Evolutionary conservation across 148 eudicot species (phyloP).

Genomic region (Rhododendron williamsianum): DNA sequence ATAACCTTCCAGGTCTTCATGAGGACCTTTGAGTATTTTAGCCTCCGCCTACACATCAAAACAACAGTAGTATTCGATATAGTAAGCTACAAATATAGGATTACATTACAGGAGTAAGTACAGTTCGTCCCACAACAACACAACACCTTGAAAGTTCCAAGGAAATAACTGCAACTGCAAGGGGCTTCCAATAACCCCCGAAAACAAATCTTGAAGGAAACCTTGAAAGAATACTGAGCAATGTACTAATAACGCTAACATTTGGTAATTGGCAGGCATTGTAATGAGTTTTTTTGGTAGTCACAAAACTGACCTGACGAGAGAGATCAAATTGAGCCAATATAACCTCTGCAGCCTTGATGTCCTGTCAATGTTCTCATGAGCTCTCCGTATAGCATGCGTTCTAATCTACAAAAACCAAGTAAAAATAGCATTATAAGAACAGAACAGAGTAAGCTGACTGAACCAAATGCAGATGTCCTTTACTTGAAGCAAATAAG

Average conservation of each 20-base stretch:
- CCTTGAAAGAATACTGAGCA: neutral
- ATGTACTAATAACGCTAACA: neutral
- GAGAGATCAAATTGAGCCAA: slow-evolving; percentile 71
- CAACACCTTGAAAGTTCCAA: neutral
- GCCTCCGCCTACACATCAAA: slow-evolving; percentile 70
- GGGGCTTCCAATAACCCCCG: neutral
- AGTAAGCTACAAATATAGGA: neutral
- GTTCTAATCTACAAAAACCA: slow-evolving; percentile 59
- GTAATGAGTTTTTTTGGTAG: neutral
- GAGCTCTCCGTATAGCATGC: slow-evolving; percentile 74
- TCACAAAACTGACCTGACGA: slow-evolving; percentile 53
- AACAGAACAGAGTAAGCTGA: neutral
- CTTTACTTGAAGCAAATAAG: neutral
- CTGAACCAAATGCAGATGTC: neutral
- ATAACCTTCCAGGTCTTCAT: slow-evolving; percentile 90
- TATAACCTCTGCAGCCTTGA: slow-evolving; percentile 78
- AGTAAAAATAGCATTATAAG: neutral
- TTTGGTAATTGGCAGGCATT: neutral
- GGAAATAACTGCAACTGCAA: neutral
- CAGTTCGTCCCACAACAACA: neutral
- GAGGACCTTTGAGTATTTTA: slow-evolving; percentile 94
- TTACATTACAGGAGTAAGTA: neutral
- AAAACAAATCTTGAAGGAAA: neutral
- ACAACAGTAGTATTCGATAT: neutral
- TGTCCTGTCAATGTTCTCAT: slow-evolving; percentile 86